Evolutionary conservation across 257 asterid genomes (phyloP), one percentile per base, ranked within the genome.

Genomic region (Capsicum chinense): DNA sequence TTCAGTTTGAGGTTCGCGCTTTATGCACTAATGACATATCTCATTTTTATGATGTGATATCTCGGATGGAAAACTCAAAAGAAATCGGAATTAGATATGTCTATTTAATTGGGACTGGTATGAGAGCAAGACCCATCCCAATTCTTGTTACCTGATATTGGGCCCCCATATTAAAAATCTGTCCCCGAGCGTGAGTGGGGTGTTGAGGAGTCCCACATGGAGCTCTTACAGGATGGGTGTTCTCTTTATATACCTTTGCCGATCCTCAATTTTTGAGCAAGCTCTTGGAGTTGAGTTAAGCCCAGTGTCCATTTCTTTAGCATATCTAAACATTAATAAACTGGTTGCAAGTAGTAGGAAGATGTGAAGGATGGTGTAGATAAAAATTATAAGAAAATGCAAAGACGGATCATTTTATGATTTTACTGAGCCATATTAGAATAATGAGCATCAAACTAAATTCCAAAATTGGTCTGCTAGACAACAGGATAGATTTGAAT

Each of bases 401-500:
- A 66, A 33, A 42, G 47, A 35, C 9, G 33, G 6, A 66, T 15
- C 47, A 66, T 66, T 64, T 64, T 64, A 64, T 64, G 71, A 68
- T 68, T 63, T 12, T 35, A 68, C 26, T 37, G n/a, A 42, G 44
- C 19, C 16, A 68, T 68, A 68, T 15, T 68, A 37, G 48, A 68
- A 37, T 68, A 37, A 37, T 37, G 26, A 54, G 14, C 54, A 69
- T 37, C 50, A 16, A 69, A 42, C 54, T 69, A 42, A 69, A 69
- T 16, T 69, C 33, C 42, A 42, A 37, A 70, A 70, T 42, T 39
- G 35, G 79, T 33, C 56, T 39, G 35, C 79, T 44, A 71, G 57
- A 44, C 79, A 44, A 71, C 79, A 16, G 37, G 56, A 71, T n/a
- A 71, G 79, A 71, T 71, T 52, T 76, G 81, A 76, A 52, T 76